phyloP scores from a whole-genome alignment of 805 yeast genomes.

The Vanderwaltozyma tropicalis region DNA sequence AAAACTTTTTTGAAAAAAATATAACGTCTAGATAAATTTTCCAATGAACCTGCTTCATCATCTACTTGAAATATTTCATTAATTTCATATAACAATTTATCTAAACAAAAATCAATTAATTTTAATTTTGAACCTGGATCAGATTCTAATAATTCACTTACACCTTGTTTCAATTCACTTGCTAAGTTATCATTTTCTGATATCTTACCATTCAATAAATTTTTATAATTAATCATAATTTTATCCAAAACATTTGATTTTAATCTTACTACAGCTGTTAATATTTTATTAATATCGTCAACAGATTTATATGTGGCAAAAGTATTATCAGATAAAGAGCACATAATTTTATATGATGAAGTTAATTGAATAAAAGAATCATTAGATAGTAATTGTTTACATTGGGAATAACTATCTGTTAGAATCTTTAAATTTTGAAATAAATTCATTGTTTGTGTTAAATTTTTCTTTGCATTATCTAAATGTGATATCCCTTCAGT shows the following conservation, averaged over 20 bases:
- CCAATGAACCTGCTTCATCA: conserved; percentile 93
- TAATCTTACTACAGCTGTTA: conserved; percentile 21
- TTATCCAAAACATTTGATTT: conserved; percentile 19
- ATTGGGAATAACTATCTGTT: conserved; percentile 33
- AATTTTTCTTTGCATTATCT: conserved; percentile 75
- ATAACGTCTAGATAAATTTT: conserved; percentile 72
- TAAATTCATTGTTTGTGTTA: conserved; percentile 76
- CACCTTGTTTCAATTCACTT: conserved; percentile 37
- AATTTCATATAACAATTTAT: conserved; percentile 61
- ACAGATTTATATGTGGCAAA: conserved; percentile 67
- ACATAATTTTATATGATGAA: conserved; percentile 24
- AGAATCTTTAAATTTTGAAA: conserved; percentile 82
- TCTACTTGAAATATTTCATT: conserved; percentile 59
- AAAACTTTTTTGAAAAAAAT: conserved; percentile 69
- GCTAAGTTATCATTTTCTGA: conserved; percentile 11
- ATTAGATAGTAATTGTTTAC: conserved; percentile 10
- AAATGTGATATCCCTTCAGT: conserved; percentile 68
- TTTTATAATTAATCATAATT: conserved; percentile 7
- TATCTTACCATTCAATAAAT: conserved; percentile 3
- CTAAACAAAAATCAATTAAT: conserved; percentile 64
- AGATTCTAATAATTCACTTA: conserved; percentile 61
- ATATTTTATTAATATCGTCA: conserved; percentile 39
- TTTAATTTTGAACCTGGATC: conserved; percentile 52
- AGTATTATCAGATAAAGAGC: conserved; percentile 23
- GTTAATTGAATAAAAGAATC: conserved; percentile 18